Base-by-base conservation (phyloP, 2,329 filamentous ascomycete genomes). In the Monosporascus sp. region DNA sequence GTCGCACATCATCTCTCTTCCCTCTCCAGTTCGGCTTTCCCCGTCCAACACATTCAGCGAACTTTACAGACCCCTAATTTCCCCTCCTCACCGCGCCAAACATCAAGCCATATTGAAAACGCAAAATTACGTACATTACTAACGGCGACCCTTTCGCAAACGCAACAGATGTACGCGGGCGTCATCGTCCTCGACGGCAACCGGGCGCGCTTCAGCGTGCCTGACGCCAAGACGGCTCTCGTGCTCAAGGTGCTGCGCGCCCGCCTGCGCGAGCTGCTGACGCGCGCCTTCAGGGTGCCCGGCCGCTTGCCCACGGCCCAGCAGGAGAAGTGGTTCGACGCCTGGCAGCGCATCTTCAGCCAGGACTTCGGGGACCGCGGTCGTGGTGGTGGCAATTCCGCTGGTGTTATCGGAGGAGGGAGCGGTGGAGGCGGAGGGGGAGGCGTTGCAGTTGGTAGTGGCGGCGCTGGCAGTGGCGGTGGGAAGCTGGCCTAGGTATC, bases 211-310 rank as follows among this genome's bases (percentile, higher is more conserved):
- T 96, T 97, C 67, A 82, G 87, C 22, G 81, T 95, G 1, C 81
- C 85, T 5, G 89, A 96, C 66, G 97, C 93, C 92, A 95, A 92
- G 72, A 87, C 87, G 0, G 86, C 94, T 79, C 81, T 96, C 37
- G 91, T 88, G n/a, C 74, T 99, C 65, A 97, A 97, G 72, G 83
- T 85, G 6, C 74, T 97, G 51, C 82, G 91, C 20, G 75, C 78
- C 2, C 81, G 88, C 26, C 75, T 96, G 19, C 84, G 87, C 59
- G 91, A 96, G 60, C 81, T 95, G 41, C 76, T 96, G 47, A 83
- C 82, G 1, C 78, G 81, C 31, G 80, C 82, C 22, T 91, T 95
- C 74, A 87, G 84, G 70, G 80, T 76, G 59, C 84, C 84, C 0
- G 84, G 84, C 11, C 85, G 82, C 60, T 65, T 82, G 27, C 78